Conservation (phyloP, 1,284 basidiomycete genomes). For the Cryptococcus sp. region DNA sequence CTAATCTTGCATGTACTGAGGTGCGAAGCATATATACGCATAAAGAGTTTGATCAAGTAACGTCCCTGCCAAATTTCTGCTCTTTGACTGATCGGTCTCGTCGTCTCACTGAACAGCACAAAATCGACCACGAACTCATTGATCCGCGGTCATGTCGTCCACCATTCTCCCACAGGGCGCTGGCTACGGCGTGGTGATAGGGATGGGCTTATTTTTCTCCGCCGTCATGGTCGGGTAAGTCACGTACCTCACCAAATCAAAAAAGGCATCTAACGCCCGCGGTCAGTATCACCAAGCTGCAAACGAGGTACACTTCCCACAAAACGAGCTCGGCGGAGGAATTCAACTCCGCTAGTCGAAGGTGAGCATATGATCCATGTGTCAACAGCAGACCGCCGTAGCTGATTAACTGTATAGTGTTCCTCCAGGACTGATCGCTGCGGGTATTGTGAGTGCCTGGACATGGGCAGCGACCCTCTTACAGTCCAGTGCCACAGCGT, state of each 20-base stretch:
- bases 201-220: slow-evolving; percentile 81
- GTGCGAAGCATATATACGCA: neutral
- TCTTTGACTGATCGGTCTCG: no score
- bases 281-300: slow-evolving; percentile 39
- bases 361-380: slow-evolving; percentile 19
- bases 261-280: neutral
- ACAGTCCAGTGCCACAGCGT: slow-evolving; percentile 50
- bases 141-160: slow-evolving; percentile 6
- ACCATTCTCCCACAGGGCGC: slow-evolving; percentile 59
- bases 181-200: slow-evolving; percentile 75
- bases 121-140: no score
- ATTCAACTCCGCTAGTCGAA: slow-evolving; percentile 69
- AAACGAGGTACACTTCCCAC: slow-evolving; percentile 45
- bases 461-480: slow-evolving; percentile 62
- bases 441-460: slow-evolving; percentile 70
- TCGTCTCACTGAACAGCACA: no score
- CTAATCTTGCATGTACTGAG: no score
- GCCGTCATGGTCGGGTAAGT: slow-evolving; percentile 63
- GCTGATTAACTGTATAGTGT: slow-evolving; percentile 57
- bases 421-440: slow-evolving; percentile 85
- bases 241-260: no score
- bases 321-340: slow-evolving; percentile 62
- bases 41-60: no score
- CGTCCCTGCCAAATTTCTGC: no score
- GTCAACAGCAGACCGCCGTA: neutral